Evolutionary conservation across 345 rosid species (phyloP).

Genomic region (Cardiospermum halicacabum): DNA sequence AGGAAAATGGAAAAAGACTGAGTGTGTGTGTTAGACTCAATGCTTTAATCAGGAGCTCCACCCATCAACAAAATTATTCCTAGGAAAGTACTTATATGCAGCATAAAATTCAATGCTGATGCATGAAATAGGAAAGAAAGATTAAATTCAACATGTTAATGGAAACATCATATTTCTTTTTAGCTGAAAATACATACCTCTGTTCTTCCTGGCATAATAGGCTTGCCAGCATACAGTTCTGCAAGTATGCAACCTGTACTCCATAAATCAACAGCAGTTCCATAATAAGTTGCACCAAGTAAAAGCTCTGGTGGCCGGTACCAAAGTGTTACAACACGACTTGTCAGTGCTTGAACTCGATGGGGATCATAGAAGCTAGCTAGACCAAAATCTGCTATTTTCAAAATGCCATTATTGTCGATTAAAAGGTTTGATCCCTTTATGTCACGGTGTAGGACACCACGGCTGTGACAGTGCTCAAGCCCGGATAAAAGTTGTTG

Average conservation of each 20-base stretch:
- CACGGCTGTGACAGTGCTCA: conserved; percentile 94
- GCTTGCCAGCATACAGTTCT: conserved; percentile 93
- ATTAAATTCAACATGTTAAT: not conserved
- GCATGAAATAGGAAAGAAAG: not conserved
- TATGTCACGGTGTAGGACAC: conserved; percentile 92
- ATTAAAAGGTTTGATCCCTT: conserved; percentile 95
- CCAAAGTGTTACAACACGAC: conserved; percentile 99
- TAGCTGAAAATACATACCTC: conserved; percentile 49
- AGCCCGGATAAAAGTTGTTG: conserved; percentile 83
- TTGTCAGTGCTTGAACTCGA: conserved; percentile 74
- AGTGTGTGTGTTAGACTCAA: not conserved
- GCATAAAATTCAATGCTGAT: not conserved
- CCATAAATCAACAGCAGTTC: conserved; percentile 93
- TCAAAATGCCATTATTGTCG: conserved; percentile 82
- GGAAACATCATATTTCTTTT: not conserved
- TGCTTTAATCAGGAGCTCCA: not conserved
- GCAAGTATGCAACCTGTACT: conserved; percentile 97
- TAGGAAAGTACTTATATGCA: not conserved
- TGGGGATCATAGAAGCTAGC: conserved; percentile 83
- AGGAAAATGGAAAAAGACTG: not conserved
- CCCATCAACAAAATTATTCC: not conserved
- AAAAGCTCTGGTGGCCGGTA: conserved; percentile 97
- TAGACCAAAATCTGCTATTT: conserved; percentile 96
- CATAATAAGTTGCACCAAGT: conserved; percentile 88
- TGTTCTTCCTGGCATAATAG: conserved; percentile 99